These are phyloP conservation scores for Gillenia trifoliata DNA, from an alignment of 306 rosid genomes.

Conservation along the genomic window DNA sequence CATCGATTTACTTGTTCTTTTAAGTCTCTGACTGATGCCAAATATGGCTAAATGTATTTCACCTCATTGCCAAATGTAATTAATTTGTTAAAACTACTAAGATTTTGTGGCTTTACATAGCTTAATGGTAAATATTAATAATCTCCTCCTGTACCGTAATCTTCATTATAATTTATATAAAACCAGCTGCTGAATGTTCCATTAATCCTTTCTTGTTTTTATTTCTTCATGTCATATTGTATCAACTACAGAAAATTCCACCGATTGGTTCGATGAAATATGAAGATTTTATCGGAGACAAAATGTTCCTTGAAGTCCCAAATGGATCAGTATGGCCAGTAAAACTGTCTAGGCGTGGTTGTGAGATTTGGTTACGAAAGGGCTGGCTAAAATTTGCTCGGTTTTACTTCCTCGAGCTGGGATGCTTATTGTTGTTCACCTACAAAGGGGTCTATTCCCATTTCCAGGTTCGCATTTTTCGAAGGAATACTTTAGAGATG, in stretches of 20 bases:
- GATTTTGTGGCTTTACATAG: no score
- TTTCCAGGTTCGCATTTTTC: background rate
- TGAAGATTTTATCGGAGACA: background rate
- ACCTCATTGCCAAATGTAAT: no score
- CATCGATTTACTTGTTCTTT: background rate
- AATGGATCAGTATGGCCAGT: background rate
- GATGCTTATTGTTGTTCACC: background rate
- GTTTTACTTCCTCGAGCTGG: background rate
- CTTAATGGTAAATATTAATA: no score
- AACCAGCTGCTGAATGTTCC: background rate
- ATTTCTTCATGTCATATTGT: background rate
- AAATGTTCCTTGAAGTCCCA: background rate
- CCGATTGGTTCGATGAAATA: background rate
- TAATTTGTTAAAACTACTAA: no score
- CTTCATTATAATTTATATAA: background rate
- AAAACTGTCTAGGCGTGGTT: background rate
- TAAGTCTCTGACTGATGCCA: no score
- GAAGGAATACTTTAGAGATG: background rate
- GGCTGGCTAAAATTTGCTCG: background rate
- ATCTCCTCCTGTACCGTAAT: no score
- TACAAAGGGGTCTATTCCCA: background rate
- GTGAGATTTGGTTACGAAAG: background rate
- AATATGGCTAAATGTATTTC: no score
- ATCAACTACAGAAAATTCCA: background rate
- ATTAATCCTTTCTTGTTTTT: background rate